Evolutionary conservation across 1,139 yeast genomes (phyloP).

Genomic region (Yamadazyma mexicana): DNA sequence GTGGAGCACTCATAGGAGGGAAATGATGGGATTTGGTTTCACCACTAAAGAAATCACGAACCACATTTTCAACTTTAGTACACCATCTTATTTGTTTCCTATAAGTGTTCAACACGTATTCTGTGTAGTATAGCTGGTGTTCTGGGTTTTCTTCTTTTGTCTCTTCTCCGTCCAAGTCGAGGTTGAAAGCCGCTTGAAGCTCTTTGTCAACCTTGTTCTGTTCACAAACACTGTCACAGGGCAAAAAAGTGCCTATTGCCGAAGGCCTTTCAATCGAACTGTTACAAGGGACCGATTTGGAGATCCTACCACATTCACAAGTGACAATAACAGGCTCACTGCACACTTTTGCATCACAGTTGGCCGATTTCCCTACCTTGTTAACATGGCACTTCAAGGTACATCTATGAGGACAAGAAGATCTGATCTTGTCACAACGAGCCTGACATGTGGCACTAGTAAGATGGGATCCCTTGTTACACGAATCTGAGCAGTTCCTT

Average conservation of each 20-base stretch:
- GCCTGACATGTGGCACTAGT: constrained; percentile 49
- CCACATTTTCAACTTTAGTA: constrained; percentile 52
- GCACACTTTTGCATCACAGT: constrained; percentile 45
- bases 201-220: constrained; percentile 57
- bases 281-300: constrained; percentile 51
- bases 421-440: constrained; percentile 52
- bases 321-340: constrained; percentile 46
- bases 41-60: constrained; percentile 49
- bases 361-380: constrained; percentile 30
- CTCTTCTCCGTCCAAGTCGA: constrained; percentile 6
- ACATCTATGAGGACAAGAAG: constrained; percentile 66
- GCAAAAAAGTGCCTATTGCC: constrained; percentile 35
- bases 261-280: constrained; percentile 35
- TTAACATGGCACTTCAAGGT: constrained; percentile 64
- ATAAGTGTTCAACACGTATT: constrained; percentile 42
- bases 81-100: constrained; percentile 65
- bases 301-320: constrained; percentile 67
- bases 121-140: constrained; percentile 32
- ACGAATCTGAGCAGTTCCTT: constrained; percentile 50
- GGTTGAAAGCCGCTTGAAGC: constrained; percentile 59
- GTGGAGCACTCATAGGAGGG: constrained; percentile 69
- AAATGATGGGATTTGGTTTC: constrained; percentile 49
- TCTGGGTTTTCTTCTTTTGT: constrained; percentile 2
- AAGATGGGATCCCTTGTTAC: constrained; percentile 32
- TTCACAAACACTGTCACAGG: constrained; percentile 75